Evolutionary conservation across 345 rosid species (phyloP).

Genomic region (Gossypium sturtianum): DNA sequence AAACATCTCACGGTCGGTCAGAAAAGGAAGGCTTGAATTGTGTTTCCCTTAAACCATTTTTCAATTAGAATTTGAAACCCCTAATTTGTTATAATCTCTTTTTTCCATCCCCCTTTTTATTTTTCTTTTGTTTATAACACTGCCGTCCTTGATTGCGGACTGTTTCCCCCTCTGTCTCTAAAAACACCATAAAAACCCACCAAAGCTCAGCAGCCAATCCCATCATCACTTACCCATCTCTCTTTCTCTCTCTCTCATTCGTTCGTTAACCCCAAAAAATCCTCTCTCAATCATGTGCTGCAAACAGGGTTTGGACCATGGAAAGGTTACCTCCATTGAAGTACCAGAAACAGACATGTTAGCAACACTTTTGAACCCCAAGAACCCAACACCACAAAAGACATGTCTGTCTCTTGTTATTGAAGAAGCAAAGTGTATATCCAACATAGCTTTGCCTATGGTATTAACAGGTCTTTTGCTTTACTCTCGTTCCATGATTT

Average conservation of each 20-base stretch:
- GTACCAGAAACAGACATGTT: slow-evolving; percentile 27
- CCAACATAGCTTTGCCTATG: slow-evolving; percentile 60
- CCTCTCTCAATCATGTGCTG: neutral
- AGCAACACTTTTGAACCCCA: slow-evolving; percentile 30
- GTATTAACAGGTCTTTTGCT: slow-evolving; percentile 63
- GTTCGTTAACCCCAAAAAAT: neutral
- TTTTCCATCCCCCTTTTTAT: neutral
- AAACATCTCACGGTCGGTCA: slow-evolving; percentile 23
- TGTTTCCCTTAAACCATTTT: slow-evolving; percentile 5
- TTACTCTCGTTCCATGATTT: slow-evolving; percentile 75
- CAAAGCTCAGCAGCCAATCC: neutral
- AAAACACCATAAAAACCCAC: neutral
- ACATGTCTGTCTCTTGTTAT: slow-evolving; percentile 31
- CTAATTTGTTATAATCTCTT: neutral
- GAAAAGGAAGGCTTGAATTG: slow-evolving; percentile 18
- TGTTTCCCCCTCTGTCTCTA: neutral
- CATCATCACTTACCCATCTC: neutral
- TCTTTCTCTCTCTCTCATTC: neutral
- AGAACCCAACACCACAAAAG: slow-evolving; percentile 22
- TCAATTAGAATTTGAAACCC: slow-evolving; percentile 1
- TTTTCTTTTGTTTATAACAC: neutral
- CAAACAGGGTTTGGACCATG: slow-evolving; percentile 16
- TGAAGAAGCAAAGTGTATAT: slow-evolving; percentile 52
- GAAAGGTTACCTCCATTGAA: slow-evolving; percentile 6
- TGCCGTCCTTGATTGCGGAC: neutral